Evolutionary conservation across 345 rosid species (phyloP).

Genomic region (Boechera stricta): DNA sequence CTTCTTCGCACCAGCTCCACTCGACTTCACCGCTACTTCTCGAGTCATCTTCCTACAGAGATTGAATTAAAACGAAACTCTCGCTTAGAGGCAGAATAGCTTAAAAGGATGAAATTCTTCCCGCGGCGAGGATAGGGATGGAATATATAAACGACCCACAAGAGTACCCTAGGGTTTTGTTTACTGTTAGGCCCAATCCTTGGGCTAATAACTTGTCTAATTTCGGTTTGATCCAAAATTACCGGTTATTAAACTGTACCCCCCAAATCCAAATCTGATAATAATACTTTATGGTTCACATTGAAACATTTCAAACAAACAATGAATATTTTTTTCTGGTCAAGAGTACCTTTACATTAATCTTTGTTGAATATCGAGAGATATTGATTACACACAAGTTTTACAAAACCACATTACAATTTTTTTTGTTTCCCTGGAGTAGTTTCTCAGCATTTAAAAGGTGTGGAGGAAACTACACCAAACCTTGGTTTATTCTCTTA

Average conservation of each 20-base stretch:
- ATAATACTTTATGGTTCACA: too few species aligned
- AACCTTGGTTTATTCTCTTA: not conserved
- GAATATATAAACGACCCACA: slow-evolving; percentile 14
- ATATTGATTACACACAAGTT: too few species aligned
- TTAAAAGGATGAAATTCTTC: not conserved
- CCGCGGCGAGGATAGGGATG: not conserved
- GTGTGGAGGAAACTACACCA: not conserved
- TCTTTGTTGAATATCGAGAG: too few species aligned
- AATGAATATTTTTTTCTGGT: too few species aligned
- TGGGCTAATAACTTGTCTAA: not conserved
- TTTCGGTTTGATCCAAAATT: not conserved
- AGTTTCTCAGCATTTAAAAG: not conserved
- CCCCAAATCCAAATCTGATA: not conserved
- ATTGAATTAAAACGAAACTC: not conserved
- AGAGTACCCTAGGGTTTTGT: not conserved
- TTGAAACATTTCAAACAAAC: too few species aligned
- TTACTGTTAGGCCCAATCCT: not conserved
- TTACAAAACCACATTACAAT: too few species aligned
- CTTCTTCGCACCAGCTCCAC: slow-evolving; percentile 57
- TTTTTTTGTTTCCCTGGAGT: not conserved
- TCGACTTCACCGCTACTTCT: slow-evolving; percentile 37
- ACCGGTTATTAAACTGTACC: not conserved
- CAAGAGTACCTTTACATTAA: too few species aligned
- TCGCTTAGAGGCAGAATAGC: not conserved
- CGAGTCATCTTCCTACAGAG: slow-evolving; percentile 39